Conservation (phyloP, 179 eudicot species). For the Spergularia azorica region DNA sequence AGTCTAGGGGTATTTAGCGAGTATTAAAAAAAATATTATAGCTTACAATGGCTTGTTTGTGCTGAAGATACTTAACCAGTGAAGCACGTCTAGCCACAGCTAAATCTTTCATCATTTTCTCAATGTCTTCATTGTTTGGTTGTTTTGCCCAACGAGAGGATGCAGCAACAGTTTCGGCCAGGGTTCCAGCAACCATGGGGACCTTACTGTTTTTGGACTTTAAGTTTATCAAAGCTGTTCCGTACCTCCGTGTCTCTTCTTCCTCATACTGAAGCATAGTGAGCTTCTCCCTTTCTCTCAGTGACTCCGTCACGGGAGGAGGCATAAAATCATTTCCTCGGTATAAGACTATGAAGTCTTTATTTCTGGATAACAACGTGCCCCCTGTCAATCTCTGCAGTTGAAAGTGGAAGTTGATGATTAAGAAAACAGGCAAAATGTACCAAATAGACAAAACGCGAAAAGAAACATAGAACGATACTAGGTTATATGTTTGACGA, state of each 20-base stretch:
- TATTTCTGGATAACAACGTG: conserved; percentile 80
- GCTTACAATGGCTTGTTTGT: conserved; percentile 73
- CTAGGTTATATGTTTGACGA: not conserved
- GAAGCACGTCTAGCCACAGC: conserved; percentile 81
- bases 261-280: conserved; percentile 62
- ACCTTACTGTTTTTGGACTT: conserved; percentile 35
- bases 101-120: conserved; percentile 73
- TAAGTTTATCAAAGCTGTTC: conserved; percentile 39
- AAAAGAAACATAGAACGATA: not conserved
- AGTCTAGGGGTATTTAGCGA: not conserved
- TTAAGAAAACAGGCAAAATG: not conserved
- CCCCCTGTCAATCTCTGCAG: conserved; percentile 91
- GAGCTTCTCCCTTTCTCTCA: conserved; percentile 63
- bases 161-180: conserved; percentile 88
- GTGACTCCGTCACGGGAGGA: conserved; percentile 56
- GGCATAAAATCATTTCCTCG: conserved; percentile 96
- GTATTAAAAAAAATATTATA: not conserved
- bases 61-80: conserved; percentile 63
- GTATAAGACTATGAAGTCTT: conserved; percentile 89
- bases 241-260: conserved; percentile 62
- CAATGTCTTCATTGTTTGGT: conserved; percentile 50
- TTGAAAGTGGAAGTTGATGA: conserved; percentile 17
- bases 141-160: conserved; percentile 81
- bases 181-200: conserved; percentile 88
- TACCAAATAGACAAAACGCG: not conserved